phyloP scores from a whole-genome alignment of 2,329 filamentous ascomycete species.

The Diaporthe capsici region DNA sequence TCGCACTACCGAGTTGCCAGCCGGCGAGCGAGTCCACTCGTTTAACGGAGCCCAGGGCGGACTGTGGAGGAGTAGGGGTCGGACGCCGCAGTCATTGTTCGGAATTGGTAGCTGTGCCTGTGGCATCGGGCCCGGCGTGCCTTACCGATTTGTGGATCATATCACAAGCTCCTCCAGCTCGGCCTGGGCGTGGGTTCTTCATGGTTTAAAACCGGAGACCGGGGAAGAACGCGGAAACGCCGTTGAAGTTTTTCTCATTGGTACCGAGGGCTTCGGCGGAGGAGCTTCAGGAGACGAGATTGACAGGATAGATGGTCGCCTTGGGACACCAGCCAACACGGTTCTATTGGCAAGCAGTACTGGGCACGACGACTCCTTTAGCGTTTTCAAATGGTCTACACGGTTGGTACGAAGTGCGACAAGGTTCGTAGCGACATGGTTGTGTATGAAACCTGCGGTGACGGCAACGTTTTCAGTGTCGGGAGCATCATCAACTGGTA shows the following conservation, averaged over 20 bases:
- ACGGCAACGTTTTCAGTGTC: neutral
- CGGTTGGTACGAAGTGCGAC: neutral
- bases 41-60: neutral
- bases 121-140: neutral
- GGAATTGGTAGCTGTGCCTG: neutral
- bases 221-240: neutral
- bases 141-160: neutral
- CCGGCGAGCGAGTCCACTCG: neutral
- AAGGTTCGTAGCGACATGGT: neutral
- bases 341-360: neutral
- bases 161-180: neutral
- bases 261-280: neutral
- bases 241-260: neutral
- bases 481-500: neutral
- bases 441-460: neutral
- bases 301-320: neutral
- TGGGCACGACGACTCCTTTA: neutral
- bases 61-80: neutral
- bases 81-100: neutral
- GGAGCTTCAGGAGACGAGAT: neutral
- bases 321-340: neutral
- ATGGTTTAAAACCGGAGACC: neutral
- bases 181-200: neutral
- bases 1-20: neutral
- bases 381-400: neutral